Conservation (phyloP, 257 asterid genomes). For the Solanum arcanum region DNA sequence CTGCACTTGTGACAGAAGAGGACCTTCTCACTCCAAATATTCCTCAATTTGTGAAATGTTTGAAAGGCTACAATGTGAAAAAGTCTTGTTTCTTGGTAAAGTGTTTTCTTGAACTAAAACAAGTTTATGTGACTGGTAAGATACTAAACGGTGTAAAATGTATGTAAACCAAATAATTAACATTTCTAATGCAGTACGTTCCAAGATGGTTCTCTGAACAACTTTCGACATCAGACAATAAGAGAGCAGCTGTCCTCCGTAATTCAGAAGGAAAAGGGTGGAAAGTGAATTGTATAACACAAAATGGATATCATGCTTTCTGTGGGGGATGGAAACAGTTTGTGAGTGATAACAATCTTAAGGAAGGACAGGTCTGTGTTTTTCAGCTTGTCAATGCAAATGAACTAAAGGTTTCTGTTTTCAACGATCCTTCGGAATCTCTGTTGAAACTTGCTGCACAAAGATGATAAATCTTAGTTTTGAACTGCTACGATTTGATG, state of each 20-base stretch:
- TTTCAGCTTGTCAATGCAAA: constrained; percentile 2
- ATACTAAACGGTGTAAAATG: background rate
- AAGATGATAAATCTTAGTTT: background rate
- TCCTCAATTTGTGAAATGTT: background rate
- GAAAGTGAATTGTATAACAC: background rate
- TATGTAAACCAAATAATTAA: background rate
- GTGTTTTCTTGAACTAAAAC: background rate
- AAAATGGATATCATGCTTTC: background rate
- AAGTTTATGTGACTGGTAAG: background rate
- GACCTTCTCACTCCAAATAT: background rate
- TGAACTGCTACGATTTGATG: background rate
- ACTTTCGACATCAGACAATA: background rate
- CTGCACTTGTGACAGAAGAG: background rate
- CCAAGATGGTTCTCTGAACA: background rate
- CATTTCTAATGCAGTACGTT: background rate
- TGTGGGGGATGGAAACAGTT: constrained; percentile 7
- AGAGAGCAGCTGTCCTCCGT: background rate
- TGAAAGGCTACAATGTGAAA: background rate
- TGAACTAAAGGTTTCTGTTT: background rate
- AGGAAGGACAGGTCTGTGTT: constrained; percentile 10
- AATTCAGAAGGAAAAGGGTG: background rate
- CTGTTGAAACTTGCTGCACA: background rate
- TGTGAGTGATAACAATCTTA: background rate
- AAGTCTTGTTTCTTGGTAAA: background rate
- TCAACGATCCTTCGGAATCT: background rate